Base-by-base conservation (phyloP, 2,329 filamentous ascomycete genomes). In the Penicillium palitans region DNA sequence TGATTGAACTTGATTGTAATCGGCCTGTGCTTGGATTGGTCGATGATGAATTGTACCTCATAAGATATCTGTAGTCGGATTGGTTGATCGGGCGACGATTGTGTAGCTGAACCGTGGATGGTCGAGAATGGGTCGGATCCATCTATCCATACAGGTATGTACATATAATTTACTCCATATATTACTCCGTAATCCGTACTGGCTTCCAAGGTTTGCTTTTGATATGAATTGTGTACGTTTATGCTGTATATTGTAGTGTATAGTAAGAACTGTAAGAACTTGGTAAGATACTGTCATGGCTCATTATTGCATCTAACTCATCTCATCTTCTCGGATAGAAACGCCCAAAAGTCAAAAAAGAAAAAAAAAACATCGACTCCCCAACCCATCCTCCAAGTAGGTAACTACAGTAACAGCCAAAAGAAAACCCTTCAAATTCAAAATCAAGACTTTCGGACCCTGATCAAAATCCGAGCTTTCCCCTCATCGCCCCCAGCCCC, bases 271-370 rank as follows among this genome's bases (percentile, higher is more conserved):
- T n/a, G n/a, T n/a, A 35, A 35, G 13, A 2, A 35, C 33, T 3
- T 21, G 12, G n/a, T 51, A 51, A 21, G 24, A 27, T 42, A 33
- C 15, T 5, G 21, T 29, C 51, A 9, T 53, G 51, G 21, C 51
- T 53, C 51, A 15, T 53, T 27, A 53, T 29, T 35, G 41, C 51
- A 35, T 53, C 12, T 10, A 53, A 37, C 41, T 53, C 51, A 24
- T 53, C 29, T 47, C 51, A 33, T 45, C 25, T 25, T 31, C 25
- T 24, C 21, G 31, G 31, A 46, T 46, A 37, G 29, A 37, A 53
- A 37, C 21, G 31, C 41, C 41, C 29, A 25, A 46, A 46, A 35
- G 19, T 33, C 10, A 19, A 25, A 52, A 10, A 27, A 19, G 25
- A 45, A 2, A 17, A 25, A 12, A 24, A 25, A 52, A 7, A 17